These are phyloP conservation scores for Hymenoscyphus repandus DNA, from an alignment of 2,329 filamentous ascomycete genomes.

Conservation along the genomic window DNA sequence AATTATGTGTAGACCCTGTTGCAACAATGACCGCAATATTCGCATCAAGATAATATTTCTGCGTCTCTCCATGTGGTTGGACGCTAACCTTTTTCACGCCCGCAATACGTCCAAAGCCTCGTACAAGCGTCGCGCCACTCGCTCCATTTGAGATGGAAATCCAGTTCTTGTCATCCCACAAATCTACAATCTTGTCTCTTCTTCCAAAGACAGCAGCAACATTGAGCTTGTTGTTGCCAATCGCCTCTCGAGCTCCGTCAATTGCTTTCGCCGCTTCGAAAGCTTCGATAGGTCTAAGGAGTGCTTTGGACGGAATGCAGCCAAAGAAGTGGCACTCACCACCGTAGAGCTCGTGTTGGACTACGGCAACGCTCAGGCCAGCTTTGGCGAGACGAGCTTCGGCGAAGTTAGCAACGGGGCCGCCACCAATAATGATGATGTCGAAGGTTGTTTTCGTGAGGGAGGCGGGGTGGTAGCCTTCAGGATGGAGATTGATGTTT, in stretches of 20 bases:
- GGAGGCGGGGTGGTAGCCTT: constrained; percentile 3
- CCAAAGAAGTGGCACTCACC: constrained; percentile 13
- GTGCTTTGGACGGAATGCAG: constrained; percentile 10
- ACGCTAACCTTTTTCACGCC: constrained; percentile 6
- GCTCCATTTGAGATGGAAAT: background rate
- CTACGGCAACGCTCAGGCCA: constrained; percentile 4
- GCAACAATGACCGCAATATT: constrained; percentile 2
- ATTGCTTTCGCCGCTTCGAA: constrained; percentile 9
- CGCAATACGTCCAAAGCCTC: constrained; percentile 10
- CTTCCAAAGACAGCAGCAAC: constrained; percentile 8
- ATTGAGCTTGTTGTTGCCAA: constrained; percentile 1
- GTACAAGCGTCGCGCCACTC: constrained; percentile 7
- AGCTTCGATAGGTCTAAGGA: constrained; percentile 11
- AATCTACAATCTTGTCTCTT: constrained; percentile 7
- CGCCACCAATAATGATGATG: constrained; percentile 8
- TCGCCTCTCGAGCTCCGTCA: constrained; percentile 7
- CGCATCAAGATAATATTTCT: constrained; percentile 1
- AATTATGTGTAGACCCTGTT: background rate
- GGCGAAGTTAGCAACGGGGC: constrained; percentile 1
- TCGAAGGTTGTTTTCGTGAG: constrained; percentile 7
- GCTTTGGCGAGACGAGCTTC: constrained; percentile 9
- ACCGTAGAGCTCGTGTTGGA: constrained; percentile 11
- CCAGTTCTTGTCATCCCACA: constrained; percentile 8
- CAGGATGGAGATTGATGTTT: constrained; percentile 11
- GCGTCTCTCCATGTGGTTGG: background rate